phyloP scores from a whole-genome alignment of 257 asterid species.

The Linaria vulgaris region DNA sequence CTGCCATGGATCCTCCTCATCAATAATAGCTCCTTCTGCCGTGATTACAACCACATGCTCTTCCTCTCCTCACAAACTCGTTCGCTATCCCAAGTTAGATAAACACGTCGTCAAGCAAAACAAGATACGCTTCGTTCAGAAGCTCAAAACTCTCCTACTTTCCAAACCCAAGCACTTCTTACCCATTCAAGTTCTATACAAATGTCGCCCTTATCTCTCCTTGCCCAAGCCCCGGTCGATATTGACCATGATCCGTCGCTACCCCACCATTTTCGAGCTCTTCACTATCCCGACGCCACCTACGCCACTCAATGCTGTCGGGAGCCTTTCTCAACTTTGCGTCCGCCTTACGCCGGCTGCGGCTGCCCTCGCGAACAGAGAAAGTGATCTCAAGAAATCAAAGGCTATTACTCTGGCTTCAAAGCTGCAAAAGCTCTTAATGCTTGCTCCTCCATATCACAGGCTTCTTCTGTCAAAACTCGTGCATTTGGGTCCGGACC shows the following conservation, averaged over 20 bases:
- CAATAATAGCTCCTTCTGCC: slow-evolving; percentile 2
- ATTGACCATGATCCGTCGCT: slow-evolving; percentile 71
- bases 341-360: slow-evolving; percentile 93
- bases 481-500: slow-evolving; percentile 79
- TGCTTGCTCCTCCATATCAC: slow-evolving; percentile 79
- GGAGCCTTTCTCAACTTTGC: slow-evolving; percentile 66
- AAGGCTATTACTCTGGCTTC: slow-evolving; percentile 50
- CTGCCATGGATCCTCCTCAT: not conserved
- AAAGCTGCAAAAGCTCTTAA: slow-evolving; percentile 80
- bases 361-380: slow-evolving; percentile 54
- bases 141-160: slow-evolving; percentile 81
- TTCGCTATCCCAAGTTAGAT: slow-evolving; percentile 76
- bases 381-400: slow-evolving; percentile 51
- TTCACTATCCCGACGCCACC: slow-evolving; percentile 66
- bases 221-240: slow-evolving; percentile 61
- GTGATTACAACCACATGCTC: slow-evolving; percentile 49
- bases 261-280: slow-evolving; percentile 82
- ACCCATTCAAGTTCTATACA: slow-evolving; percentile 60
- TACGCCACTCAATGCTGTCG: slow-evolving; percentile 59
- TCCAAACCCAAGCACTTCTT: slow-evolving; percentile 85
- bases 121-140: slow-evolving; percentile 71
- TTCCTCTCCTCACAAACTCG: slow-evolving; percentile 59
- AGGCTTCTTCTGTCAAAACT: slow-evolving; percentile 72
- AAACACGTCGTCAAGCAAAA: slow-evolving; percentile 72
- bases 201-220: slow-evolving; percentile 70